These are phyloP conservation scores for Podila verticillata DNA, from an alignment of 192 early-diverging fungal species.

Conservation along the genomic window DNA sequence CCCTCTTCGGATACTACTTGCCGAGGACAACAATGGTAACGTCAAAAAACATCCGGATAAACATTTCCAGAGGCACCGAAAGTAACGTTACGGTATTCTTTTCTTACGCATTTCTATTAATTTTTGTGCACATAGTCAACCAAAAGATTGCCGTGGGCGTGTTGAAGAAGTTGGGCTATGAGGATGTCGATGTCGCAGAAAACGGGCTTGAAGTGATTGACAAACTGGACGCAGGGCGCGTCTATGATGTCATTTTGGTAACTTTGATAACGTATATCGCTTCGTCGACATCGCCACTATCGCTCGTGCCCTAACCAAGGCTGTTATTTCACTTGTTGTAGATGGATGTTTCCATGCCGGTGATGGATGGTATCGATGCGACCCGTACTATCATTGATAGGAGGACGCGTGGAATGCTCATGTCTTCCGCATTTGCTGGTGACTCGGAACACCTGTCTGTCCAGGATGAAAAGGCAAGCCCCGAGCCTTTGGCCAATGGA, in stretches of 20 bases:
- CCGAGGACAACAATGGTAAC: slow-evolving; percentile 46
- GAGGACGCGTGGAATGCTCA: slow-evolving; percentile 17
- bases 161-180: slow-evolving; percentile 59
- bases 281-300: no score
- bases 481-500: not conserved
- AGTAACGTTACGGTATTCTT: not conserved
- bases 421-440: not conserved
- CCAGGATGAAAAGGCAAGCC: not conserved
- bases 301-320: no score
- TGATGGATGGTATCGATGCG: slow-evolving; percentile 60
- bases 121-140: slow-evolving; percentile 43
- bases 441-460: not conserved
- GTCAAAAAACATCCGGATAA: not conserved
- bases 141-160: slow-evolving; percentile 65
- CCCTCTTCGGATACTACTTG: slow-evolving; percentile 41
- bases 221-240: slow-evolving; percentile 41
- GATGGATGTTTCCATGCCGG: slow-evolving; percentile 64
- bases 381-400: slow-evolving; percentile 51
- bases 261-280: not conserved
- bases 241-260: slow-evolving; percentile 61
- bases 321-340: not conserved
- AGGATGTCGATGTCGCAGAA: slow-evolving; percentile 55
- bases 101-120: not conserved
- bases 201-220: slow-evolving; percentile 62
- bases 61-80: not conserved